phyloP scores from a whole-genome alignment of 1,284 basidiomycete genomes.

The Apiotrichum brassicae region DNA sequence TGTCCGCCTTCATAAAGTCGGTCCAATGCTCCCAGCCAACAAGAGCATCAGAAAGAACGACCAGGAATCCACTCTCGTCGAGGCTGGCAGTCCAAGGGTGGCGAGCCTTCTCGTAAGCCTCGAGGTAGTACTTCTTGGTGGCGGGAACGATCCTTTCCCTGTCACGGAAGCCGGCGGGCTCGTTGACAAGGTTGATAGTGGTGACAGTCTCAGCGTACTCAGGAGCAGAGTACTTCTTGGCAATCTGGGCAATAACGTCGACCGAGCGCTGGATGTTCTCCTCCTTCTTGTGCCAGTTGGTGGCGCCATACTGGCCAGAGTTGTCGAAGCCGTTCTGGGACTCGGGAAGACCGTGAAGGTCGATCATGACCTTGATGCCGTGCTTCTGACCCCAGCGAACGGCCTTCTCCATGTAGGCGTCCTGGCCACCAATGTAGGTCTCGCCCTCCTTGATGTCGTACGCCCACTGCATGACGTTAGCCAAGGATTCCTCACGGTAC shows the following conservation, averaged over 20 bases:
- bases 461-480: constrained; percentile 84
- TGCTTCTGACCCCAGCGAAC: constrained; percentile 70
- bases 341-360: constrained; percentile 71
- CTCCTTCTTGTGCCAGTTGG: constrained; percentile 64
- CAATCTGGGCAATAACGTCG: constrained; percentile 75
- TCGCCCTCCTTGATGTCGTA: constrained; percentile 65
- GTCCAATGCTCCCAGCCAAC: constrained; percentile 57
- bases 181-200: constrained; percentile 54
- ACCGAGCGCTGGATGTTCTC: constrained; percentile 78
- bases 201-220: constrained; percentile 73
- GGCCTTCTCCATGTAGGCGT: constrained; percentile 53
- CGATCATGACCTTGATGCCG: constrained; percentile 66
- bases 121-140: constrained; percentile 53
- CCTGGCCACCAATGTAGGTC: constrained; percentile 54
- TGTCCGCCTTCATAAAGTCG: constrained; percentile 61
- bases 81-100: constrained; percentile 70
- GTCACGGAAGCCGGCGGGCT: constrained; percentile 35
- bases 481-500: too few relatives aligned
- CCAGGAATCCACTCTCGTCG: constrained; percentile 68
- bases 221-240: constrained; percentile 84
- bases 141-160: constrained; percentile 41
- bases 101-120: constrained; percentile 73
- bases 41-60: constrained; percentile 80
- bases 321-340: constrained; percentile 77
- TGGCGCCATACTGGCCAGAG: constrained; percentile 60